Conservation (phyloP, 169 alveolate genomes). For the Plasmodium cynomolgi region DNA sequence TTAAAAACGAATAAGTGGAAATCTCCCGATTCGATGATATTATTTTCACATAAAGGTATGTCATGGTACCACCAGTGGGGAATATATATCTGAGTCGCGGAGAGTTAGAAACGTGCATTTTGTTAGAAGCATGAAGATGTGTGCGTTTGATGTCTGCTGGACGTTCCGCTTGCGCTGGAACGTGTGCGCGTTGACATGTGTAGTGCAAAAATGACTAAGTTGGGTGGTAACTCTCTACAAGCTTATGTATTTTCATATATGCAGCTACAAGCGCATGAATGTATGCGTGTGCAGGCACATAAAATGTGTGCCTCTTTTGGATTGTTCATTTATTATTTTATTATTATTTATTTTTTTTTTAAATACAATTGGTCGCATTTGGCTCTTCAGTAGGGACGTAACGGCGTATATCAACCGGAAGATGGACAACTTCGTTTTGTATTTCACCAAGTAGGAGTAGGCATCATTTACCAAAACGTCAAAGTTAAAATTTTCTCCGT, state of each 20-base stretch:
- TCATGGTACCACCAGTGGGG: slow-evolving; percentile 75
- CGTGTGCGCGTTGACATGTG: neutral
- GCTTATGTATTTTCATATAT: neutral
- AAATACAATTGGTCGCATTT: slow-evolving; percentile 44
- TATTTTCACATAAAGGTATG: slow-evolving; percentile 33
- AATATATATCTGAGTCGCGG: slow-evolving; percentile 40
- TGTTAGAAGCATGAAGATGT: neutral
- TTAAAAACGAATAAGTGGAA: slow-evolving; percentile 44
- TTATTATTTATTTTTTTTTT: neutral
- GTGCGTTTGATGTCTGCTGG: neutral
- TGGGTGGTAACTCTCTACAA: neutral
- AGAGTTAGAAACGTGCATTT: neutral
- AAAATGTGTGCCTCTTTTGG: neutral
- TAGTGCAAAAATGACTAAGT: neutral
- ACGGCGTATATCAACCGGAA: slow-evolving; percentile 54
- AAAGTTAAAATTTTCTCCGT: slow-evolving; percentile 64
- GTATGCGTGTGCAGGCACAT: neutral
- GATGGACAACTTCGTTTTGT: slow-evolving; percentile 50
- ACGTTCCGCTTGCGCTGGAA: neutral
- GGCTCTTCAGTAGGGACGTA: slow-evolving; percentile 44
- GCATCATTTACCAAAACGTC: slow-evolving; percentile 50
- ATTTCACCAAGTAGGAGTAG: slow-evolving; percentile 54
- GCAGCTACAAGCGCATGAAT: neutral
- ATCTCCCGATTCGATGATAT: slow-evolving; percentile 25
- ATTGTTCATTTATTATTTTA: neutral